These are phyloP conservation scores for Trichoderma guizhouense DNA, from an alignment of 2,329 filamentous ascomycete species.

Conservation along the genomic window DNA sequence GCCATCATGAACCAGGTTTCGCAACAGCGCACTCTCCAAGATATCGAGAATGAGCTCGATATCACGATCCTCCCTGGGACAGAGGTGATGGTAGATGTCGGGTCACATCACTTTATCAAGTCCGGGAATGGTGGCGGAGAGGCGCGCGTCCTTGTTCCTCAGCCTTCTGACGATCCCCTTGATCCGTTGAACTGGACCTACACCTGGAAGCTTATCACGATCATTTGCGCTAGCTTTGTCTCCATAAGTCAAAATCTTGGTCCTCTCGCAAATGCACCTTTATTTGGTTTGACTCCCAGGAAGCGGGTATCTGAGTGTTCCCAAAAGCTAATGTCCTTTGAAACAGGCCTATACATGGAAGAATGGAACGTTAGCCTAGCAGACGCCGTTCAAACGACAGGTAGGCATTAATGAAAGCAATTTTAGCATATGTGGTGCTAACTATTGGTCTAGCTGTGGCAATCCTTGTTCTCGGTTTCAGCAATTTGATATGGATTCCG, in stretches of 20 bases:
- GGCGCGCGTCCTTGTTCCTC: slow-evolving; percentile 8
- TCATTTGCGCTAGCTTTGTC: background rate
- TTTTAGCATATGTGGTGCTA: background rate
- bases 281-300: background rate
- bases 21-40: background rate
- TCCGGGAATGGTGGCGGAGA: background rate
- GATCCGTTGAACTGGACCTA: slow-evolving; percentile 2
- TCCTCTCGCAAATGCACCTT: background rate
- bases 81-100: slow-evolving; percentile 11
- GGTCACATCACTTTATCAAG: slow-evolving; percentile 7
- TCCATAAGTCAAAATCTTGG: slow-evolving; percentile 8
- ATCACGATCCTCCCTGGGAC: slow-evolving; percentile 4
- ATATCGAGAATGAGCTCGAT: slow-evolving; percentile 15
- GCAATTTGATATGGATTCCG: slow-evolving; percentile 6
- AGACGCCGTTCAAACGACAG: slow-evolving; percentile 7
- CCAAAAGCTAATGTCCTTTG: background rate
- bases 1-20: background rate
- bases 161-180: slow-evolving; percentile 1
- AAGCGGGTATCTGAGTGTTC: background rate
- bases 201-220: background rate
- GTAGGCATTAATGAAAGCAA: background rate
- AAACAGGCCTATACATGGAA: slow-evolving; percentile 4
- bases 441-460: background rate
- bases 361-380: slow-evolving; percentile 7
- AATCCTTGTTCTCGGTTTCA: slow-evolving; percentile 1